Base-by-base conservation (phyloP, 495 filamentous ascomycete species). In the Penicillium taxi region DNA sequence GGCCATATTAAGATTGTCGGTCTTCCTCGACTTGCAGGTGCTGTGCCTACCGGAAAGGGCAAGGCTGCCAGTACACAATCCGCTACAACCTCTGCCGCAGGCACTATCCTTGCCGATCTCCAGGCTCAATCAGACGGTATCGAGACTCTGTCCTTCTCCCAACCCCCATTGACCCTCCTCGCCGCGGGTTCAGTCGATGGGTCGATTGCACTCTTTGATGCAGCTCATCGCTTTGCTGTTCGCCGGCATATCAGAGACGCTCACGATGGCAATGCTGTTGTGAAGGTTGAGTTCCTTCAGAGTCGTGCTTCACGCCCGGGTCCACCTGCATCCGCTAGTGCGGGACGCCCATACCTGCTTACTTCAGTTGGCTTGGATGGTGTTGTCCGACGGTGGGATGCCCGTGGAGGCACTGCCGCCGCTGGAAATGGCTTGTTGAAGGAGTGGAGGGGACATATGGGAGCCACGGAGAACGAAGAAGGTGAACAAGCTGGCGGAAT, bases 131-230 rank as follows among this genome's bases (percentile, higher is more conserved):
- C 67, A 1, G 91, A 96, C 39, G 75, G 78, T 11, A 74, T 94
- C 39, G 93, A 96, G 63, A 85, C 84, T 0, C 67, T 99, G 0
- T 76, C 81, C 11, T 96, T 99, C 70, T 80, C 84, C 0, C 70
- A 78, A 12, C 74, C 80, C 6, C 80, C 81, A 0, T 60, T 86
- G 12, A 81, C 78, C 9, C 71, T 96, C 4, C 74, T 99, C 9
- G 93, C 91, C 2, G 80, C 87, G 0, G 89, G 87, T 0, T 84
- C 80, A 38, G 90, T 96, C 3, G 93, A 99, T 58, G 88, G 89
- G 26, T 82, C 73, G 25, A 89, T 99, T 48, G 84, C 78, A 12
- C 70, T 99, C 5, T 96, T 85, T 50, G 93, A 99, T 59, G 75
- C 80, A 0, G 74, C 84, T 22, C 80, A 86, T 32, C 74, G 80